Conservation (phyloP, 257 asterid species). For the Nicotiana benthamiana region DNA sequence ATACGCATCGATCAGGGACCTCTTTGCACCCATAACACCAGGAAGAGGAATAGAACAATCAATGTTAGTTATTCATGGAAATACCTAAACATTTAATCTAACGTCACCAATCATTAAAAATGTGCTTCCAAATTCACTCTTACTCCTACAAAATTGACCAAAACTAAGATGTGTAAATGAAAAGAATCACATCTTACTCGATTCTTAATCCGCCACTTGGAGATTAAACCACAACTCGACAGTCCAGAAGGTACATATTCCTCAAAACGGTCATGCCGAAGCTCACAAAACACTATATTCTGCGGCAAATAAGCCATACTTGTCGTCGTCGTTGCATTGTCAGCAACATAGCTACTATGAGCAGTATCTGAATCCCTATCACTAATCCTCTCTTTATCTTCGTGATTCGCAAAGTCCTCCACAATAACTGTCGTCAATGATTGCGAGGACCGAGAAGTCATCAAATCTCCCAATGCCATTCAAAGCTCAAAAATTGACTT, state of each 20-base stretch:
- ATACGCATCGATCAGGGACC: background rate
- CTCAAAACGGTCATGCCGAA: constrained; percentile 88
- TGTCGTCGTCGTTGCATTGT: constrained; percentile 27
- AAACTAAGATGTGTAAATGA: background rate
- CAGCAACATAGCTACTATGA: constrained; percentile 42
- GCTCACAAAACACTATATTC: constrained; percentile 73
- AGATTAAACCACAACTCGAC: constrained; percentile 71
- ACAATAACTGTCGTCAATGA: constrained; percentile 43
- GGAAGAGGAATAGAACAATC: background rate
- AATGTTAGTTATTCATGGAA: background rate
- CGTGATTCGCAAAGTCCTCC: constrained; percentile 52
- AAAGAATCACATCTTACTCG: constrained; percentile 41
- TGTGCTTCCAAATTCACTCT: background rate
- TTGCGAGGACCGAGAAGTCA: constrained; percentile 78
- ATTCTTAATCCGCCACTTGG: constrained; percentile 84
- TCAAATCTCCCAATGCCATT: constrained; percentile 98
- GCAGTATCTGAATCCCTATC: constrained; percentile 52
- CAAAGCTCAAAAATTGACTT: constrained; percentile 50
- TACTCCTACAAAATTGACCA: background rate
- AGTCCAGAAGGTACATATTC: constrained; percentile 65
- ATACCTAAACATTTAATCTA: background rate
- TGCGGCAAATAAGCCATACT: constrained; percentile 84
- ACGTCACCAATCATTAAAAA: background rate
- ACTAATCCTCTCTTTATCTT: constrained; percentile 13
- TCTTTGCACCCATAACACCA: background rate